phyloP scores from a whole-genome alignment of 108 stramenopile genomes.

The Pseudonitzschia pungens region DNA sequence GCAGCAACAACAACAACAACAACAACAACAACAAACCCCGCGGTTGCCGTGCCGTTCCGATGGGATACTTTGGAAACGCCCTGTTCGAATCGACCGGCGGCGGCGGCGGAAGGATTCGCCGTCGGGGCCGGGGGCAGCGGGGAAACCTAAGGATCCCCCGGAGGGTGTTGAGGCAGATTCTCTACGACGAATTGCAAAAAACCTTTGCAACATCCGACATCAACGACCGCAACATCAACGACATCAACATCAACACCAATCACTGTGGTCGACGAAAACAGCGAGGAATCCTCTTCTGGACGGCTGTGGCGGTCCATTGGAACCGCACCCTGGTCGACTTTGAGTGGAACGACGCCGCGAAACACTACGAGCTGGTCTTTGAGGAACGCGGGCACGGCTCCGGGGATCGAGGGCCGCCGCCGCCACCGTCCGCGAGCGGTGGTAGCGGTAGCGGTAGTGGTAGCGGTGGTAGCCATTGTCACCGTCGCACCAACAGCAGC shows the following conservation, averaged over 20 bases:
- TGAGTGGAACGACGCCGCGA: conserved; percentile 7
- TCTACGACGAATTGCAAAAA: conserved; percentile 45
- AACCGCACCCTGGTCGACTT: conserved; percentile 34
- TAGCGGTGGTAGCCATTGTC: too few relatives aligned
- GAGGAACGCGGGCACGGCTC: background rate
- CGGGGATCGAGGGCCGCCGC: too few relatives aligned
- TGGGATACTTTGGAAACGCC: conserved; percentile 86
- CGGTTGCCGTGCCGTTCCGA: background rate
- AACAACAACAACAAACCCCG: too few relatives aligned
- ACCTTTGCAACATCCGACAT: too few relatives aligned
- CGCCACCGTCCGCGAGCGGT: too few relatives aligned
- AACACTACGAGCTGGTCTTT: conserved; percentile 23
- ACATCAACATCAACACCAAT: too few relatives aligned
- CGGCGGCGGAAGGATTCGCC: background rate
- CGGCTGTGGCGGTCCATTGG: conserved; percentile 34
- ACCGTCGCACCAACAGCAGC: too few relatives aligned
- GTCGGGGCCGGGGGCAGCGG: conserved; percentile 67
- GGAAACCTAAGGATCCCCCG: conserved; percentile 85
- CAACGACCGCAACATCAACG: conserved; percentile 14
- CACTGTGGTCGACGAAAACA: too few relatives aligned
- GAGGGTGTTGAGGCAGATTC: conserved; percentile 51
- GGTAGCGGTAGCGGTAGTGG: too few relatives aligned
- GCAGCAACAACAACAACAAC: too few relatives aligned
- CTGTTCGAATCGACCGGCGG: conserved; percentile 34
- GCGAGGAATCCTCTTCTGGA: too few relatives aligned